Evolutionary conservation across 73 alveolate genomes (phyloP).

Genomic region (Paramecium sexaurelia): DNA sequence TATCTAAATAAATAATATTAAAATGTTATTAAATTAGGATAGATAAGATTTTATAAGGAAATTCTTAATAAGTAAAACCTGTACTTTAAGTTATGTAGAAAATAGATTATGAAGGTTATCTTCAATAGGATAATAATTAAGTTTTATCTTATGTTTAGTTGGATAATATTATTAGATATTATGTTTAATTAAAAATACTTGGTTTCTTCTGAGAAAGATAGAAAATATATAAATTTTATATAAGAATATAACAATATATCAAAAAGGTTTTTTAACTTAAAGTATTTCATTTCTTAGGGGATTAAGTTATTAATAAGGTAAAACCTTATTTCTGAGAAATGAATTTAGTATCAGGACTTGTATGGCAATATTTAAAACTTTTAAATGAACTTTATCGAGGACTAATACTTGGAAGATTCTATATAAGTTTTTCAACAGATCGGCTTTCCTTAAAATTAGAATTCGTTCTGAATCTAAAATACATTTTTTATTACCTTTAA

Average conservation of each 20-base stretch:
- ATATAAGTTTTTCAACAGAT: slow-evolving; percentile 20
- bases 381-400: background rate
- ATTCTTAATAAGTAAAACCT: too few relatives aligned
- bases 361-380: slow-evolving; percentile 1
- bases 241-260: background rate
- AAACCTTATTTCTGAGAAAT: background rate
- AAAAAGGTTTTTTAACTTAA: background rate
- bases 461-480: background rate
- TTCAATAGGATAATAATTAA: too few relatives aligned
- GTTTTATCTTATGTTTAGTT: background rate
- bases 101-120: too few relatives aligned
- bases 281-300: background rate
- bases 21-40: too few relatives aligned
- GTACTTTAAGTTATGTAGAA: too few relatives aligned
- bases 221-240: background rate
- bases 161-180: too few relatives aligned
- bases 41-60: too few relatives aligned
- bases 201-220: background rate
- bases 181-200: too few relatives aligned
- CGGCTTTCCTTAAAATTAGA: background rate
- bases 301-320: background rate
- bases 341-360: slow-evolving; percentile 33
- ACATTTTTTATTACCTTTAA: background rate
- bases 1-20: too few relatives aligned
- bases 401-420: slow-evolving; percentile 4